A percentile compares a stretch with the other conserved stretches of the same genome.
Conservation (phyloP, 768 basidiomycete species). For the Xerocomellus dryophilus region DNA sequence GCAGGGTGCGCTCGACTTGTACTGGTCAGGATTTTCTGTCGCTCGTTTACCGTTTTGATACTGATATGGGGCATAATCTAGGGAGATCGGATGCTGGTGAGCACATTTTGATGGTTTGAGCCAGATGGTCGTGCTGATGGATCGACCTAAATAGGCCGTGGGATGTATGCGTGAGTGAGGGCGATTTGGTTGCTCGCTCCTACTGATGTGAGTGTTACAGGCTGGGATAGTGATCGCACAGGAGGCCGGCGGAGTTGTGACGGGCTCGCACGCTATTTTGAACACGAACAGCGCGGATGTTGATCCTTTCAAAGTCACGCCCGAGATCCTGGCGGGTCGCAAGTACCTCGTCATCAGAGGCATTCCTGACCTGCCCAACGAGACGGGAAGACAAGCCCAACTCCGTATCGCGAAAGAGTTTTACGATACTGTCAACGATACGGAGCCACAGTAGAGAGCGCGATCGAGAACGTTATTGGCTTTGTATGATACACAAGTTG, state of each 20-base stretch:
- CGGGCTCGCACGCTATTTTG: constrained; percentile 59
- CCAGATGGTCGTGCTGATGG: neutral
- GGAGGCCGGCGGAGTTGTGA: constrained; percentile 81
- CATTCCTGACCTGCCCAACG: constrained; percentile 58
- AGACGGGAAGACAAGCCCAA: constrained; percentile 70
- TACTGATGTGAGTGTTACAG: constrained; percentile 25
- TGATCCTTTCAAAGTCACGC: constrained; percentile 59
- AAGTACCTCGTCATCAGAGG: constrained; percentile 79
- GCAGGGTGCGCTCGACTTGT: constrained; percentile 83
- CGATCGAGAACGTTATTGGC: too few species aligned
- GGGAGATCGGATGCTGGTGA: constrained; percentile 79
- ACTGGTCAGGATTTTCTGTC: constrained; percentile 55
- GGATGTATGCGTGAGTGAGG: constrained; percentile 70
- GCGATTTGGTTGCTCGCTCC: neutral
- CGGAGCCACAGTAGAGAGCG: constrained; percentile 45
- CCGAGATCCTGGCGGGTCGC: constrained; percentile 69
- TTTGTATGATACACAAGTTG: too few species aligned
- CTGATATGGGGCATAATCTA: constrained; percentile 23
- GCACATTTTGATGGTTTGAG: constrained; percentile 16
- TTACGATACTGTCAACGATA: constrained; percentile 77
- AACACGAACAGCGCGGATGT: constrained; percentile 29
- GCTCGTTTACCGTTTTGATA: neutral
- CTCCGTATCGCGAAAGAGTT: constrained; percentile 81
- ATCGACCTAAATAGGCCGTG: constrained; percentile 49
- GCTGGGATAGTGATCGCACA: constrained; percentile 90